Evolutionary conservation across 208 protist genomes (phyloP).

Genomic region (Wallacemonas sp.): DNA sequence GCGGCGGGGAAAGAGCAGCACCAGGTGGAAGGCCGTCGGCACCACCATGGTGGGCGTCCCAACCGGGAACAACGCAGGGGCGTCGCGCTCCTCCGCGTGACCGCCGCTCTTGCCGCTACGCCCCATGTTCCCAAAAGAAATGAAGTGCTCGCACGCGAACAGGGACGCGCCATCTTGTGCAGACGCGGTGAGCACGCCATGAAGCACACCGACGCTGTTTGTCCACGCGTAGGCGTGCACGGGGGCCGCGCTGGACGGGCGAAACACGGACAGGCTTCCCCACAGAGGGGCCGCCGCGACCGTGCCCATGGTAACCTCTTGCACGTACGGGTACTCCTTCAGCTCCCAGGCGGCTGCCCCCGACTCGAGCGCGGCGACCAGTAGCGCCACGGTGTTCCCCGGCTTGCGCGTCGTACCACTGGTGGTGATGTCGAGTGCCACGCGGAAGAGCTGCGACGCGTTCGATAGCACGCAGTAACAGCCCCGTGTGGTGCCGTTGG

Average conservation of each 20-base stretch:
- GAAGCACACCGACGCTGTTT: constrained; percentile 46
- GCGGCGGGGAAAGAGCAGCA: constrained; percentile 84
- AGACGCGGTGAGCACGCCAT: constrained; percentile 45
- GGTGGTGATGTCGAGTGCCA: constrained; percentile 22
- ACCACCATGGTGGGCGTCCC: constrained; percentile 53
- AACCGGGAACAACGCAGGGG: constrained; percentile 3
- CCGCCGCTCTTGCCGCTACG: too few relatives aligned
- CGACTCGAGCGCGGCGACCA: constrained; percentile 12
- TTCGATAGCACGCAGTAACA: constrained; percentile 9
- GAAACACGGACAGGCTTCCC: constrained; percentile 49
- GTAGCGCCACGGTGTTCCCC: neutral
- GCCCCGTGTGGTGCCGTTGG: neutral
- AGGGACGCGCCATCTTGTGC: neutral
- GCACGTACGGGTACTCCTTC: constrained; percentile 14
- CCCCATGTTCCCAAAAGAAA: constrained; percentile 19
- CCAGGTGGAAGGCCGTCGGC: constrained; percentile 94
- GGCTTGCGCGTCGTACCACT: too few relatives aligned
- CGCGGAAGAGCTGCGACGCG: constrained; percentile 18
- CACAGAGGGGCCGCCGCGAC: neutral
- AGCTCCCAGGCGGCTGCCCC: neutral
- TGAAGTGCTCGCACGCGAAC: constrained; percentile 20
- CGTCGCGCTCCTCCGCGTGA: constrained; percentile 6
- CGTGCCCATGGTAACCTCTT: neutral
- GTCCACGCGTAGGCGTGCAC: constrained; percentile 68
- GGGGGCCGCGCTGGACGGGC: constrained; percentile 21